These are phyloP conservation scores for Batkoa obscura DNA, from an alignment of 371 early-diverging fungal species.

Conservation along the genomic window DNA sequence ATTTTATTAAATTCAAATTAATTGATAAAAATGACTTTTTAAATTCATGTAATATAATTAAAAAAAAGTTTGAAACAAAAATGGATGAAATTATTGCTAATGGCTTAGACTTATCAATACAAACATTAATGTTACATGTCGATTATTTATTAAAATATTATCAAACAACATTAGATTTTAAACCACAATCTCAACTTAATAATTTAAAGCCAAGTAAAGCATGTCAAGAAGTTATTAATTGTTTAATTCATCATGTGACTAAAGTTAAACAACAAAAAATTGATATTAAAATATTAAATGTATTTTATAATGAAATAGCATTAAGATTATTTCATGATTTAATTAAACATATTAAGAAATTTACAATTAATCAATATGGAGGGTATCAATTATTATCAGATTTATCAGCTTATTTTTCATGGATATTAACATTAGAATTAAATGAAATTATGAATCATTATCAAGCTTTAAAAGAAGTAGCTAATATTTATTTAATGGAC, in stretches of 20 bases:
- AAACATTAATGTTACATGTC: constrained; percentile 51
- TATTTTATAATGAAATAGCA: constrained; percentile 76
- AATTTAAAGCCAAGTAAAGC: constrained; percentile 44
- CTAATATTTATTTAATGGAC: constrained; percentile 76
- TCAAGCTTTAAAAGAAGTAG: constrained; percentile 73
- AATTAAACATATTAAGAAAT: constrained; percentile 58
- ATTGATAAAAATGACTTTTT: constrained; percentile 72
- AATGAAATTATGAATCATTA: constrained; percentile 56
- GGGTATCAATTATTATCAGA: constrained; percentile 45
- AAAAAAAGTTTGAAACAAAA: constrained; percentile 53
- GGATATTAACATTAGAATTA: not conserved
- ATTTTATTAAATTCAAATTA: constrained; percentile 16
- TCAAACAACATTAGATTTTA: constrained; percentile 45
- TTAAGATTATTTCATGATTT: constrained; percentile 60
- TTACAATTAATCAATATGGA: constrained; percentile 57
- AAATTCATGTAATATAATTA: constrained; percentile 61
- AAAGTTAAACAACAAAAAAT: constrained; percentile 49
- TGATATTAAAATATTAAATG: constrained; percentile 71
- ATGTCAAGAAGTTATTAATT: constrained; percentile 48
- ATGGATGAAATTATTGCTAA: constrained; percentile 70
- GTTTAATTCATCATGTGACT: constrained; percentile 48
- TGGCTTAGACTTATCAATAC: constrained; percentile 73
- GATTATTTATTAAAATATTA: constrained; percentile 42
- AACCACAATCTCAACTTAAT: constrained; percentile 16
- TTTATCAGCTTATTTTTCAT: not conserved